Evolutionary conservation across 2,329 filamentous ascomycete genomes (phyloP).

Genomic region (Alternaria gaisen): DNA sequence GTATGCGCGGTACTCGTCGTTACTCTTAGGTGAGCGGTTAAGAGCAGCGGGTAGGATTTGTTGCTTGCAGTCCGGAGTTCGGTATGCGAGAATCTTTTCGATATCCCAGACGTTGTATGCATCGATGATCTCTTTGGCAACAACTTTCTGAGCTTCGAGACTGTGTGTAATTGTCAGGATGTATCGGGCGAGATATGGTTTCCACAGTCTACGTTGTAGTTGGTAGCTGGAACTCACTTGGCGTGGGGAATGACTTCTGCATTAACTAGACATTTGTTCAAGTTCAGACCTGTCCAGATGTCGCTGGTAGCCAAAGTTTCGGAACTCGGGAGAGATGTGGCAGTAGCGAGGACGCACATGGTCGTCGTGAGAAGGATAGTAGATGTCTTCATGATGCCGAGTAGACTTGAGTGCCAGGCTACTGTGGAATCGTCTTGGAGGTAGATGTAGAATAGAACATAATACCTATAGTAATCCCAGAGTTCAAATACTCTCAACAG

Average conservation of each 20-base stretch:
- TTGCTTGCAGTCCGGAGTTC: slow-evolving; percentile 2
- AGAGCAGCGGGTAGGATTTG: not conserved
- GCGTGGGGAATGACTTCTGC: not conserved
- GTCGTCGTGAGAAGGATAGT: not conserved
- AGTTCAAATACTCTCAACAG: not conserved
- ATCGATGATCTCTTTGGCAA: not conserved
- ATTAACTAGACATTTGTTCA: slow-evolving; percentile 4
- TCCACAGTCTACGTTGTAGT: not conserved
- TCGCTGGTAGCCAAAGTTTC: not conserved
- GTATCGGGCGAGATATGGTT: not conserved
- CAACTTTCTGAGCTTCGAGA: not conserved
- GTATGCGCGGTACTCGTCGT: not conserved
- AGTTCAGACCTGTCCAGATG: not conserved
- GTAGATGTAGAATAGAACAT: not conserved
- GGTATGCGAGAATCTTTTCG: not conserved
- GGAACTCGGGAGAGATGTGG: not conserved
- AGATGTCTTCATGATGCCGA: not conserved
- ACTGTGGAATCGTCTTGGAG: not conserved
- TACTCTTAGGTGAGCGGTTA: not conserved
- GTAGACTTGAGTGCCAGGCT: not conserved
- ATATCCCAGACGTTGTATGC: not conserved
- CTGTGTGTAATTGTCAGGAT: not conserved
- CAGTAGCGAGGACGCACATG: not conserved
- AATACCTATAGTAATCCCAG: not conserved
- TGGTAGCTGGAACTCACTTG: not conserved